Conservation (phyloP, 495 filamentous ascomycete species). For the Apodospora peruviana region DNA sequence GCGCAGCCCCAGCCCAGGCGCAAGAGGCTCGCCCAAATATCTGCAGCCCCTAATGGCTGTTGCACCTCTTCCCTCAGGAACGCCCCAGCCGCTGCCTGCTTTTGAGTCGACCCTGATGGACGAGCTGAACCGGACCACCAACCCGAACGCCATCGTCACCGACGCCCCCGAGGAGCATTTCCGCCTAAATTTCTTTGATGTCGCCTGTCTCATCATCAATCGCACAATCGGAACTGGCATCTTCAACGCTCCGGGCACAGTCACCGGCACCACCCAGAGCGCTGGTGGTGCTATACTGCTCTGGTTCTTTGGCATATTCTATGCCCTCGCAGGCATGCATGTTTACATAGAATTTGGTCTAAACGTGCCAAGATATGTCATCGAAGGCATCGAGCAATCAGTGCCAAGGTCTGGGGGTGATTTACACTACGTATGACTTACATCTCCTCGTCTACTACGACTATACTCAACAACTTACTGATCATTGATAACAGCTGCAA, state of each 20-base stretch:
- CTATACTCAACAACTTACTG: neutral
- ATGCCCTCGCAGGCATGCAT: constrained; percentile 29
- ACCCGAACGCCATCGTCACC: constrained; percentile 18
- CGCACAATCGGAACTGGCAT: constrained; percentile 33
- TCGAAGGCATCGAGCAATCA: constrained; percentile 20
- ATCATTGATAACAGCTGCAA: constrained; percentile 29
- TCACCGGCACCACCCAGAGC: constrained; percentile 30
- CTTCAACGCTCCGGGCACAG: constrained; percentile 27
- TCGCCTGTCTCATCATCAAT: constrained; percentile 21
- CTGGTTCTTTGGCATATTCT: constrained; percentile 32
- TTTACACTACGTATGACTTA: constrained; percentile 45
- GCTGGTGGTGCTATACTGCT: constrained; percentile 33
- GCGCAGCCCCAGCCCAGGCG: too few relatives aligned
- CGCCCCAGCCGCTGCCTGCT: too few relatives aligned
- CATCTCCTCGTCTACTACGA: neutral
- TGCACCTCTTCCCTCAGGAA: too few relatives aligned
- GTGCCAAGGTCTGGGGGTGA: constrained; percentile 47
- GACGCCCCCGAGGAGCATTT: constrained; percentile 20
- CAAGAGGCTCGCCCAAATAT: too few relatives aligned
- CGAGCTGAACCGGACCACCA: constrained; percentile 1
- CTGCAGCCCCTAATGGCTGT: too few relatives aligned
- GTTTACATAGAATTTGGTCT: constrained; percentile 39
- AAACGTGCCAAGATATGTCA: constrained; percentile 35
- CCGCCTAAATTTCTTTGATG: constrained; percentile 16
- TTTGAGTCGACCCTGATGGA: constrained; percentile 1